Base-by-base conservation (phyloP, 1,139 yeast genomes). In the Suhomyces bokatorum region DNA sequence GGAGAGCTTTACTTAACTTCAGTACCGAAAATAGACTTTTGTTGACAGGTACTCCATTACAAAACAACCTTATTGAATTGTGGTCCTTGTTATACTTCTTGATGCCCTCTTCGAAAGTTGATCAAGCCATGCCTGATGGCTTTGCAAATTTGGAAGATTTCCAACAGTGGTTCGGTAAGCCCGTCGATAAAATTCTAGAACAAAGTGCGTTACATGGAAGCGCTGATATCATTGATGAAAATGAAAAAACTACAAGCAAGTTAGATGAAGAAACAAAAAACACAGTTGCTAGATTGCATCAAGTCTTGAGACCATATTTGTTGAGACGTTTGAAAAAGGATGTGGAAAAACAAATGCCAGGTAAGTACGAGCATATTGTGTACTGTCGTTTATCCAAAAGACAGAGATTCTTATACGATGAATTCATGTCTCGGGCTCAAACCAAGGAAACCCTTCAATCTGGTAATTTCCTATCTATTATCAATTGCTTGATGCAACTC, bases 311-410 rank as follows among this genome's bases (percentile, higher is more conserved):
- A 50, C 99, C 99, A 0, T 95, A 93, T 58, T 70, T 95, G 39
- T 70, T 95, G 48, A 81, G 99, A 60, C 83, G 99, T 52, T 76
- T 95, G 58, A 95, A 95, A 62, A 90, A 89, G 24, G 99, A 95
- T 64, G 99, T 95, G 12, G 99, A 95, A 58, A 89, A 93, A 62
- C 99, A 95, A 66, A 93, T 95, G 99, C 99, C 99, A 1, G 97
- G 88, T 1, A 95, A 95, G 61, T 87, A 89, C 63, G 99, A 95
- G 62, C 99, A 95, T 64, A 83, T 95, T 49, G 83, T 95, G 7
- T 89, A 87, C 59, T 95, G 99, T 69, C 80, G 96, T 31, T 69
- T 95, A 42, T 91, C 98, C 1, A 90, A 93, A 57, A 80, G 99
- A 52, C 99, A 95, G 60, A 71, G 99, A 45, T 88, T 80, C 56